These are phyloP conservation scores for Globisporangium polare DNA, from an alignment of 352 stramenopile genomes.

Conservation along the genomic window DNA sequence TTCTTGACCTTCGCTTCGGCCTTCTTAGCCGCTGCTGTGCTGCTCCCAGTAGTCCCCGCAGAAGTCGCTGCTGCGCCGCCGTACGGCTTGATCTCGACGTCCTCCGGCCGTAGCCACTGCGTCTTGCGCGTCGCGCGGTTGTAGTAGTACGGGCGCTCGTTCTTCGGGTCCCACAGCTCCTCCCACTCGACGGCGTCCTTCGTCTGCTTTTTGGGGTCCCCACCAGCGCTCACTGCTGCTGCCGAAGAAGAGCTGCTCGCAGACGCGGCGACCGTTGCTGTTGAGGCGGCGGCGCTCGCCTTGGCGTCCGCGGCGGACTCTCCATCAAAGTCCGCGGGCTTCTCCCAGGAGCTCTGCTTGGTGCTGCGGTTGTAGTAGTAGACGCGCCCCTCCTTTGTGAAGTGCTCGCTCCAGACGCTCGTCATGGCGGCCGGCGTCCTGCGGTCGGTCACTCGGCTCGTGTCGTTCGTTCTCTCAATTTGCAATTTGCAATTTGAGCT, in stretches of 20 bases:
- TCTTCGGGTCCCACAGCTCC: conserved; percentile 86
- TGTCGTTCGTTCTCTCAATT: background rate
- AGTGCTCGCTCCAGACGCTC: conserved; percentile 78
- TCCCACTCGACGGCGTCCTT: conserved; percentile 54
- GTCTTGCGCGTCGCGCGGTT: conserved; percentile 77
- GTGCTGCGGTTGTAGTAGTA: conserved; percentile 89
- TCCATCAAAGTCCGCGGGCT: conserved; percentile 71
- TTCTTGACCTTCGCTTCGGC: conserved; percentile 21
- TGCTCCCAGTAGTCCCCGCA: conserved; percentile 15
- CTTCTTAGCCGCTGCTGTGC: conserved; percentile 15
- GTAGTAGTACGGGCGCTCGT: conserved; percentile 84
- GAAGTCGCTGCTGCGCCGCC: conserved; percentile 22
- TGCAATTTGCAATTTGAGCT: background rate
- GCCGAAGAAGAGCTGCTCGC: background rate
- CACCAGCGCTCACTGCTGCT: background rate
- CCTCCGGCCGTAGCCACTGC: conserved; percentile 75
- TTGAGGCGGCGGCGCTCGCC: background rate
- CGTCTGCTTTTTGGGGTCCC: conserved; percentile 18
- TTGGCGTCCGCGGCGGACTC: conserved; percentile 21
- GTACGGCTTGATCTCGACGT: conserved; percentile 74
- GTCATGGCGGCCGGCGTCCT: conserved; percentile 13
- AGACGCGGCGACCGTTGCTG: background rate
- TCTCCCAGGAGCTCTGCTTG: conserved; percentile 87
- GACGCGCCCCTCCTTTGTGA: conserved; percentile 78
- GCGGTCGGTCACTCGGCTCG: background rate